A percentile compares a stretch with the other conserved stretches of the same genome.
phyloP scores from a whole-genome alignment of 2,329 filamentous ascomycete genomes.

The Sporothrix humicola region DNA sequence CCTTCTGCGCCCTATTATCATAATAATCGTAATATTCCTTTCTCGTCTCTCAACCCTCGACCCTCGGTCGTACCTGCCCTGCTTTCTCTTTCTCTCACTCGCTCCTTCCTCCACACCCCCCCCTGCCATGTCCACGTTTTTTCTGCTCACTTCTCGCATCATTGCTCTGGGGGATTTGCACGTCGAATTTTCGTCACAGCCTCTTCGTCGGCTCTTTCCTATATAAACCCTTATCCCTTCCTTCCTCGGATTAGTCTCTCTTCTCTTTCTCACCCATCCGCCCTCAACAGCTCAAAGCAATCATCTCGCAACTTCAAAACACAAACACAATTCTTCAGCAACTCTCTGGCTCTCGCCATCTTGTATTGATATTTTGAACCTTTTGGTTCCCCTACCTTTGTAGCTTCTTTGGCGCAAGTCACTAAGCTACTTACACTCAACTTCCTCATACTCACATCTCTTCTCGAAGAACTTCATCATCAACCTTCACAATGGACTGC shows the following conservation, averaged over 20 bases:
- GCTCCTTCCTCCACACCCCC: not conserved
- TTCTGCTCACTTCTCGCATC: conserved; percentile 10
- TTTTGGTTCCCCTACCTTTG: not conserved
- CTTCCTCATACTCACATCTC: not conserved
- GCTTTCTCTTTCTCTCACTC: not conserved
- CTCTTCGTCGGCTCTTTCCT: conserved; percentile 17
- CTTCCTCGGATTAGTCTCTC: not conserved
- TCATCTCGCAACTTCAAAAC: not conserved
- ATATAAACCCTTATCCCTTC: conserved; percentile 26
- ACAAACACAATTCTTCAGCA: not conserved
- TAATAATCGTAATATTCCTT: not conserved
- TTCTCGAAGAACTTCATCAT: not conserved
- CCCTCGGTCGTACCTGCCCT: conserved; percentile 8
- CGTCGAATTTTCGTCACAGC: conserved; percentile 21
- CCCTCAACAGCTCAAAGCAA: conserved; percentile 4
- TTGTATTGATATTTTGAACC: not conserved
- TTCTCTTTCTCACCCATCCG: not conserved
- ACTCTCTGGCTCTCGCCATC: not conserved
- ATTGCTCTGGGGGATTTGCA: conserved; percentile 19
- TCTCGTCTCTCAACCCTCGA: not conserved
- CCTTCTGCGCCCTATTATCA: not conserved
- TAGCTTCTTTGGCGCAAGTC: not conserved
- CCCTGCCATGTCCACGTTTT: conserved; percentile 23
- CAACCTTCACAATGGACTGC: conserved; percentile 49
- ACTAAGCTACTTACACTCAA: not conserved